Evolutionary conservation across 1,284 basidiomycete genomes (phyloP).

Genomic region (Cystobasidium slooffiae): DNA sequence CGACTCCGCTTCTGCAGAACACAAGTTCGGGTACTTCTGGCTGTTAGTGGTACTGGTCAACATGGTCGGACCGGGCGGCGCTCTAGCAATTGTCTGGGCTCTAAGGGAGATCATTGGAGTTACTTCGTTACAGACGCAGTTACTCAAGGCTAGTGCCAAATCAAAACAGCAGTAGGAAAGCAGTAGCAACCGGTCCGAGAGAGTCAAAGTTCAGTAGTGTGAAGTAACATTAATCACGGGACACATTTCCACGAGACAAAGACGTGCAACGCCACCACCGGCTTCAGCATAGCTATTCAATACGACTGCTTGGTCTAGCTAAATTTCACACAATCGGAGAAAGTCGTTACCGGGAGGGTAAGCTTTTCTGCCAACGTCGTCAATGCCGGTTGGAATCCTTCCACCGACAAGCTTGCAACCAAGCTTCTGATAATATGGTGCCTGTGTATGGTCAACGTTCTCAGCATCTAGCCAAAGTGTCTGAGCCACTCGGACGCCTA

Average conservation of each 20-base stretch:
- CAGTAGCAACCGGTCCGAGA: neutral
- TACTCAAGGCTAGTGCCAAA: neutral
- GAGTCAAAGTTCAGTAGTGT: neutral
- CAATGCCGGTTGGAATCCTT: neutral
- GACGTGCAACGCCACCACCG: too few relatives aligned
- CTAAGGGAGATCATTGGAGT: conserved; percentile 34
- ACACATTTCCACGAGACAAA: too few relatives aligned
- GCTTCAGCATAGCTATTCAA: too few relatives aligned
- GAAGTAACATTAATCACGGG: neutral
- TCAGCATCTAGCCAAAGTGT: neutral
- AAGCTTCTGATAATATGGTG: neutral
- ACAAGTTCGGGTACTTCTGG: conserved; percentile 26
- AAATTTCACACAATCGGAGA: neutral
- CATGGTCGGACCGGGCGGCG: conserved; percentile 27
- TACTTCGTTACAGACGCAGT: neutral
- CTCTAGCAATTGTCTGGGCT: conserved; percentile 33
- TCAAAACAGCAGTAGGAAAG: neutral
- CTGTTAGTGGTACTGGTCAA: conserved; percentile 4
- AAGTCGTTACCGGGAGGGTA: conserved; percentile 14
- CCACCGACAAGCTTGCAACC: conserved; percentile 16
- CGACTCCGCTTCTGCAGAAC: conserved; percentile 19
- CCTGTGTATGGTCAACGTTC: neutral
- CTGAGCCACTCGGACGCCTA: too few relatives aligned
- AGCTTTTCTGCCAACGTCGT: too few relatives aligned
- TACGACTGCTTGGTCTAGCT: too few relatives aligned